Evolutionary conservation across 805 yeast species (phyloP).

Genomic region (Kluyveromyces wickerhamii): DNA sequence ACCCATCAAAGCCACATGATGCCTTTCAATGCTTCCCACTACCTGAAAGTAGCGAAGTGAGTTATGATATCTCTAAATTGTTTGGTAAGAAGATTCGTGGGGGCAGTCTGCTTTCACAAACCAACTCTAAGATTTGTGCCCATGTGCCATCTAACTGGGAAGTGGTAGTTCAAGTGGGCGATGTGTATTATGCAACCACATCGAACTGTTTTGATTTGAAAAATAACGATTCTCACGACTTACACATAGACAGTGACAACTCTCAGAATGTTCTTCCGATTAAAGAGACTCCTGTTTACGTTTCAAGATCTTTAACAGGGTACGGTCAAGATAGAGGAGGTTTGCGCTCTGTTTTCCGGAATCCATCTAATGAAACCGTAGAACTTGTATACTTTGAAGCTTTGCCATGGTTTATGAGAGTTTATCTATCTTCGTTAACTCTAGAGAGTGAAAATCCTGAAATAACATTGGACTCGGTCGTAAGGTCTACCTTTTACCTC

Average conservation of each 20-base stretch:
- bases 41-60: conserved; percentile 38
- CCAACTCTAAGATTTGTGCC: conserved; percentile 33
- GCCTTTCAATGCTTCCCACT: conserved; percentile 74
- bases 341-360: conserved; percentile 66
- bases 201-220: conserved; percentile 33
- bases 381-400: conserved; percentile 64
- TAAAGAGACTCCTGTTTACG: conserved; percentile 53
- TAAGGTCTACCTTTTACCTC: conserved; percentile 50
- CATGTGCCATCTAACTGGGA: conserved; percentile 43
- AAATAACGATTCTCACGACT: conserved; percentile 21
- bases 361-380: conserved; percentile 46
- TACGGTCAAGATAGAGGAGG: conserved; percentile 90
- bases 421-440: conserved; percentile 65
- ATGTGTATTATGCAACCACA: conserved; percentile 24
- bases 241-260: conserved; percentile 34
- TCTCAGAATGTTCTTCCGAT: conserved; percentile 36
- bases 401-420: conserved; percentile 87
- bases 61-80: conserved; percentile 51
- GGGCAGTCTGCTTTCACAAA: conserved; percentile 47
- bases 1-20: conserved; percentile 48
- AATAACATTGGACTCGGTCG: conserved; percentile 27
- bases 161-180: conserved; percentile 28
- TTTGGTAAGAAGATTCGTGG: conserved; percentile 67
- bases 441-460: conserved; percentile 21
- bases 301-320: conserved; percentile 83